Percentiles rank a stretch among this genome's conserved stretches.
These are phyloP conservation scores for Phytophthora pini DNA, from an alignment of 352 stramenopile genomes.

Conservation along the genomic window DNA sequence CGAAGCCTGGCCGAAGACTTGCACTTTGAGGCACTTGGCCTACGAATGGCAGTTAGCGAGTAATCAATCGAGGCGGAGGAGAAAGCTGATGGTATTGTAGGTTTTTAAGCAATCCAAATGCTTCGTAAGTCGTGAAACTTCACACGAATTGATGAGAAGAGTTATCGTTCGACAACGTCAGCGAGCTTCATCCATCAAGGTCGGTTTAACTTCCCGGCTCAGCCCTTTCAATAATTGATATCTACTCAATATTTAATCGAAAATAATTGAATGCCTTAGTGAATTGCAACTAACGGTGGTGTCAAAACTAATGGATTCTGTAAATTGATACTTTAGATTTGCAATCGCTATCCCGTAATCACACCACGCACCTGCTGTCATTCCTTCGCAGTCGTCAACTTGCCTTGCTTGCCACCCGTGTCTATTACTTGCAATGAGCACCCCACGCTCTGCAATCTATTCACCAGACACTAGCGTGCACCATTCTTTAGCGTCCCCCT, in stretches of 20 bases:
- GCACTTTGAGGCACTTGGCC: conserved; percentile 11
- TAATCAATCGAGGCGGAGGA: conserved; percentile 1
- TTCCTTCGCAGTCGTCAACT: conserved; percentile 8
- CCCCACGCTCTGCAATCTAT: neutral
- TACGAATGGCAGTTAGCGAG: neutral
- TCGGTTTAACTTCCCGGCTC: conserved; percentile 12
- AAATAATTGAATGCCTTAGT: no score
- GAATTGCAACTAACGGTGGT: no score
- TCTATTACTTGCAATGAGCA: neutral
- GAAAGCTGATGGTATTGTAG: neutral
- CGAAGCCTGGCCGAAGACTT: conserved; percentile 33
- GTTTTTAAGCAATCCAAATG: no score
- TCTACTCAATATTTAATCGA: no score
- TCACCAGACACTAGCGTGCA: conserved; percentile 13
- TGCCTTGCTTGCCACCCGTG: neutral
- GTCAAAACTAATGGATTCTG: neutral
- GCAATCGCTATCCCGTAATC: conserved; percentile 1
- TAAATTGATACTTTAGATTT: neutral
- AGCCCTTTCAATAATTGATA: neutral
- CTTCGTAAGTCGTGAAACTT: no score
- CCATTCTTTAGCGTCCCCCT: neutral
- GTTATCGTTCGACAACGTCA: neutral
- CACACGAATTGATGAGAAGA: no score
- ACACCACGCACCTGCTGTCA: neutral
- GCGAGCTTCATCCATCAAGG: conserved; percentile 4